Percentiles rank a stretch among this genome's conserved stretches.
These are phyloP conservation scores for Pyrenochaeta sp. DNA, from an alignment of 2,329 filamentous ascomycete genomes.

Conservation along the genomic window DNA sequence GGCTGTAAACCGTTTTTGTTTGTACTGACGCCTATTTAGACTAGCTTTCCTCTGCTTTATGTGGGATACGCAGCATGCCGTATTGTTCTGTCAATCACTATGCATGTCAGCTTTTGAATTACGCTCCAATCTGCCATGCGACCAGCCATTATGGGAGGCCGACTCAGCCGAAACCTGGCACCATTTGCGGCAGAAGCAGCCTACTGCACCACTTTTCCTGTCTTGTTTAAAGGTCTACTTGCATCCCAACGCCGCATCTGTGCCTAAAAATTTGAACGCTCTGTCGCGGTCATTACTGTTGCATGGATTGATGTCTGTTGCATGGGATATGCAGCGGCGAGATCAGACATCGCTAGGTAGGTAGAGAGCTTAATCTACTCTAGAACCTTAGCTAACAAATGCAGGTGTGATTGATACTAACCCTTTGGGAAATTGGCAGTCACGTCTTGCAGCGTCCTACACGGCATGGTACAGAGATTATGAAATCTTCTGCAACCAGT, in stretches of 20 bases:
- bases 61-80: slow-evolving; percentile 72
- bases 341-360: slow-evolving; percentile 66
- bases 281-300: slow-evolving; percentile 64
- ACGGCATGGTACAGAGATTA: slow-evolving; percentile 68
- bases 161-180: slow-evolving; percentile 62
- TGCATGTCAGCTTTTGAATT: slow-evolving; percentile 74
- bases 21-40: slow-evolving; percentile 32
- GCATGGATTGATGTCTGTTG: slow-evolving; percentile 70
- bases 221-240: slow-evolving; percentile 66
- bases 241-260: slow-evolving; percentile 47
- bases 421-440: slow-evolving; percentile 60
- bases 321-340: slow-evolving; percentile 68
- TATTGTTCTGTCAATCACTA: slow-evolving; percentile 71
- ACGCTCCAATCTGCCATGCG: slow-evolving; percentile 64
- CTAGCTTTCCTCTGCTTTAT: slow-evolving; percentile 69
- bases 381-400: not conserved
- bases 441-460: slow-evolving; percentile 62
- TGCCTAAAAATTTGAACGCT: slow-evolving; percentile 57
- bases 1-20: not conserved
- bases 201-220: slow-evolving; percentile 57
- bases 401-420: slow-evolving; percentile 37
- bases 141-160: slow-evolving; percentile 66
- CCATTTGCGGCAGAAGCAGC: slow-evolving; percentile 50
- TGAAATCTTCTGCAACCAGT: slow-evolving; percentile 58
- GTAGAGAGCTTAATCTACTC: too few species aligned